Evolutionary conservation across 257 asterid species (phyloP).

Genomic region (Jaltomata sinuosa): DNA sequence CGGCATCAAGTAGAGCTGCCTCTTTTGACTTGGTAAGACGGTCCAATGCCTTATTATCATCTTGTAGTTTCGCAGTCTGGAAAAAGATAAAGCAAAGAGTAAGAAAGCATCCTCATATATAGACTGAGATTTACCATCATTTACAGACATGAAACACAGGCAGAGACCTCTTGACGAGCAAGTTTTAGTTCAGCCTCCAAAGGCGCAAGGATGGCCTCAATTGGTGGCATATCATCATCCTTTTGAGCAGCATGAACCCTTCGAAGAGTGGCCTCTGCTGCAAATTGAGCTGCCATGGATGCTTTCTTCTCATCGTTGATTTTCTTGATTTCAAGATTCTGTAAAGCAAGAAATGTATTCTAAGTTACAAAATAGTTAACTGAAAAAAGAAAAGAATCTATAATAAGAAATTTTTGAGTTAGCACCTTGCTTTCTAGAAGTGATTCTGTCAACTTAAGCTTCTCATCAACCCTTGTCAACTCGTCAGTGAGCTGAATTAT

Average conservation of each 20-base stretch:
- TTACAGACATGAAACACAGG: background rate
- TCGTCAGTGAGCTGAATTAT: slow-evolving; percentile 69
- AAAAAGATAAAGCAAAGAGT: background rate
- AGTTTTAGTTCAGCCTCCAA: slow-evolving; percentile 95
- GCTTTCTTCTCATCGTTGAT: slow-evolving; percentile 95
- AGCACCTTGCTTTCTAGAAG: slow-evolving; percentile 84
- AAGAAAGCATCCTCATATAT: background rate
- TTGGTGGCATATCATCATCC: slow-evolving; percentile 98
- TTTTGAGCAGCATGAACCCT: slow-evolving; percentile 95
- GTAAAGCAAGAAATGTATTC: background rate
- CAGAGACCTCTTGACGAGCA: slow-evolving; percentile 84
- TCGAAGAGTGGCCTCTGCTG: slow-evolving; percentile 97
- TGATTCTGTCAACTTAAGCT: slow-evolving; percentile 82
- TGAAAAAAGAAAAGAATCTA: background rate
- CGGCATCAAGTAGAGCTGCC: slow-evolving; percentile 95
- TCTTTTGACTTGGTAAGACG: slow-evolving; percentile 95
- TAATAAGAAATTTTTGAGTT: slow-evolving; percentile 1
- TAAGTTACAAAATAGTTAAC: background rate
- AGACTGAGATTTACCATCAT: background rate
- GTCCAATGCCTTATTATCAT: slow-evolving; percentile 91
- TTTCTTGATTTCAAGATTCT: slow-evolving; percentile 98
- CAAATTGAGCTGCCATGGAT: slow-evolving; percentile 98
- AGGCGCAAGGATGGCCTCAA: slow-evolving; percentile 95
- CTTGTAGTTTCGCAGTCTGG: slow-evolving; percentile 90
- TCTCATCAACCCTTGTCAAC: slow-evolving; percentile 70